Base-by-base conservation (phyloP, 2,329 filamentous ascomycete species). In the Epichloe coenophiala region DNA sequence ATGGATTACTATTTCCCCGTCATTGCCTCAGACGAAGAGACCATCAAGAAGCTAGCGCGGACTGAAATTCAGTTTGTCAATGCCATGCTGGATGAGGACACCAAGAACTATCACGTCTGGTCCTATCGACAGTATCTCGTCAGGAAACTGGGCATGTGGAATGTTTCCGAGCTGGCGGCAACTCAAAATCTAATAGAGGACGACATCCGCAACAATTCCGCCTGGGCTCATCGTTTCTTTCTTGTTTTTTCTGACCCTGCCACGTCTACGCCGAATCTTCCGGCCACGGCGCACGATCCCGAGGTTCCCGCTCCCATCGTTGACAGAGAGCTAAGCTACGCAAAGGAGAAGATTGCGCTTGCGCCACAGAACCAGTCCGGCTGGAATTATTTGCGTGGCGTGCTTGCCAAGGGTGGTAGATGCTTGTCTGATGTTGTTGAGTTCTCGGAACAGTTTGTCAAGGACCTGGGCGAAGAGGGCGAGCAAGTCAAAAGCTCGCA, bases 61-160 rank as follows among this genome's bases (percentile, higher is more conserved):
- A 78, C 77, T 3, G 93, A 98, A 69, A 73, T 76, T 19, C 74
- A 74, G 13, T 97, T 97, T 65, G 77, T 96, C 53, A 77, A 75
- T 53, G 68, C 75, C 45, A 97, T 98, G 78, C 83, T 98, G 50
- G 77, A 76, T 40, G 77, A 86, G 59, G 93, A 98, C 65, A 80
- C 85, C 47, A 98, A 98, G 71, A 98, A 98, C 72, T 97, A 98
- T 66, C 93, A 98, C 65, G 93, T 97, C 45, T 98, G 93, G 93
- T 88, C 84, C 50, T 98, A 97, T 71, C 78, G 93, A 52, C 88
- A 95, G 65, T 81, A 78, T 61, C 66, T 83, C 19, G 77, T 82
- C 40, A 69, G 71, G 48, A 80, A 79, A 61, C 68, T 85, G 74
- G 83, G 81, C 64, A 84, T 70, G 73, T 95, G 67, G 76, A 79